Evolutionary conservation across 2,329 filamentous ascomycete genomes (phyloP), one percentile per base, ranked within the genome.

Genomic region (Fusarium gaditjirri): DNA sequence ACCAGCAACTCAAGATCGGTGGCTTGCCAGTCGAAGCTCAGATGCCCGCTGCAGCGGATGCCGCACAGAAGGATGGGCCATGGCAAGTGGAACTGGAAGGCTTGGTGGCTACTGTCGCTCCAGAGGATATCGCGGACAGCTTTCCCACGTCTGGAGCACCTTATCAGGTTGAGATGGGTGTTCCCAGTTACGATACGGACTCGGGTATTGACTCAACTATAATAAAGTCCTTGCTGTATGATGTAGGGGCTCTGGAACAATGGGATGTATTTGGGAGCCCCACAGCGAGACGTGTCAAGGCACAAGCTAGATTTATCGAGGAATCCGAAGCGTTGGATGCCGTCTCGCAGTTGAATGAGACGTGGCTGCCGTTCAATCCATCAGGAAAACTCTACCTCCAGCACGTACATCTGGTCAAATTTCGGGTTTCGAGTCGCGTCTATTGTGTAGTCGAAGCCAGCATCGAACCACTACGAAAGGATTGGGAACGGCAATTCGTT

Each of bases 271-370:
- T 65, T 3, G 59, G 57, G 3, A 69, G 74, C 11, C 47, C 65
- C 7, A 57, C 68, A 1, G 78, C 78, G 5, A 84, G 81, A 60
- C 77, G 83, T 5, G 63, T 81, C 23, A 84, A 84, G 67, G 84
- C 80, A 1, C 78, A 76, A 19, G 84, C 81, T 2, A 74, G 76
- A 5, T 87, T 86, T 47, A 25, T 74, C 8, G 72, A 82, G 3
- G 82, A 83, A 53, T 74, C 74, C 0, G 78, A 83, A 42, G 84
- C 84, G 0, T 71, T 71, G 44, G 69, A 79, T 14, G 84, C 81
- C 0, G 78, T 73, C 4, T 61, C 47, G n/a, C 61, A 65, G 3
- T 75, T 86, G 0, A 70, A 84, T 49, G 63, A 78, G 8, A 76
- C 27, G 11, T 56, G 52, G 6, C 43, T 86, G 10, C 67, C 77